Base-by-base conservation (phyloP, 176 grass and related monocot species). In the Zoysia pacifica region DNA sequence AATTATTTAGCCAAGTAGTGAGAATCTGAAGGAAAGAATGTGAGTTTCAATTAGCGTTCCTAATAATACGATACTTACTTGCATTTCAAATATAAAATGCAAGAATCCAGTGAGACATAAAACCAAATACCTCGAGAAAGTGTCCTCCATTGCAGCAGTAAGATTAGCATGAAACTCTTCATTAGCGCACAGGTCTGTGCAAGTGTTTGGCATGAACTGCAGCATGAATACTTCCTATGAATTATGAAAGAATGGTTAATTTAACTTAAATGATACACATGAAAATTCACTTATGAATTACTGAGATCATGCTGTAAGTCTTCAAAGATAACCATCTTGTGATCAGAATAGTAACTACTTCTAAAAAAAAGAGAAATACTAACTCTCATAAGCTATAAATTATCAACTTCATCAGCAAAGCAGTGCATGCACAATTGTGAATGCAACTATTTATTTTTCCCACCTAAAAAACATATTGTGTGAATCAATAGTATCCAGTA, bases 181-280 rank as follows among this genome's bases (percentile, higher is more conserved):
- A 28, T 28, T 28, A 28, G 28, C 28, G 28, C 28, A 28, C 28
- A 28, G 28, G 28, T 28, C 28, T 28, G 28, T 28, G 28, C 28
- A 28, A 28, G 28, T 28, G 28, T 28, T 28, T 28, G 28, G 28
- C 28, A 28, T 28, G 28, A 28, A 20, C 12, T 86, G 61, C 28
- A 38, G 2, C 48, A 63, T 35, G 46, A 60, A 79, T 74, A 18
- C 5, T 59, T 20, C 56, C 55, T 19, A 19, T 19, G 18, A 58
- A 58, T 58, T 41, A 65, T 14, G 13, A 49, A 89, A 89, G 18
- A 56, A 50, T 61, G 11, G 46, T 35, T 41, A 55, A 66, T 54
- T 74, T 40, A 66, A 49, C 45, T 65, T n/a, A 36, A 74, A 13
- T 44, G 55, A 14, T 82, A 58, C 53, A 68, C 14, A 50, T 8